These are phyloP conservation scores for Blastomyces gilchristii DNA, from an alignment of 2,329 filamentous ascomycete genomes.

Conservation along the genomic window DNA sequence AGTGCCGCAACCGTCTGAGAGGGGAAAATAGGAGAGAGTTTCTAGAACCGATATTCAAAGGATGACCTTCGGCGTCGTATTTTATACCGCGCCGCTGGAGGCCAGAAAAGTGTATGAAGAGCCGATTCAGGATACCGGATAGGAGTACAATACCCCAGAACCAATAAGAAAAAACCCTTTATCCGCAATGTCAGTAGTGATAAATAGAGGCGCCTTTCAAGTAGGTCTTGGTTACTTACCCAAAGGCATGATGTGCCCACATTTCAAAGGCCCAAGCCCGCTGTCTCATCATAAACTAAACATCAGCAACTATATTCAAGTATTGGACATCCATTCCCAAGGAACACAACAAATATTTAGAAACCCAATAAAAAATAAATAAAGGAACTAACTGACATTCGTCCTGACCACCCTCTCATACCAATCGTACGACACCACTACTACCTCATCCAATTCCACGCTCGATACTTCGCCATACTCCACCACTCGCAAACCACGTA, in stretches of 20 bases:
- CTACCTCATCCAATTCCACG: slow-evolving; percentile 18
- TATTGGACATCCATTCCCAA: background rate
- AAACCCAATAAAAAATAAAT: background rate
- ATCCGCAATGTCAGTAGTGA: background rate
- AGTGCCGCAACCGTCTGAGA: slow-evolving; percentile 19
- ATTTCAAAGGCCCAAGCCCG: slow-evolving; percentile 25
- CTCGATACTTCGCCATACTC: slow-evolving; percentile 23
- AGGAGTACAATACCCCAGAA: slow-evolving; percentile 34
- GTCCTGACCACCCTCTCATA: slow-evolving; percentile 25
- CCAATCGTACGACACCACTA: slow-evolving; percentile 26
- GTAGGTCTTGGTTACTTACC: slow-evolving; percentile 21
- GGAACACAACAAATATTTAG: background rate
- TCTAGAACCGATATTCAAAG: slow-evolving; percentile 1
- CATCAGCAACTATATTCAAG: background rate
- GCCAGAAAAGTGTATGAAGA: slow-evolving; percentile 18
- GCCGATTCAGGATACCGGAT: slow-evolving; percentile 26
- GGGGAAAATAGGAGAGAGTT: slow-evolving; percentile 6
- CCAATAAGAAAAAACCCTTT: slow-evolving; percentile 26
- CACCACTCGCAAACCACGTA: slow-evolving; percentile 26
- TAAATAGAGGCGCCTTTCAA: background rate
- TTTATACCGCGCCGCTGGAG: slow-evolving; percentile 7
- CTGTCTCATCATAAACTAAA: slow-evolving; percentile 15
- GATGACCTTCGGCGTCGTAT: slow-evolving; percentile 14
- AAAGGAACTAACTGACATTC: slow-evolving; percentile 20
- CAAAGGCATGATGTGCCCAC: slow-evolving; percentile 30